A percentile compares a stretch with the other conserved stretches of the same genome.
Evolutionary conservation across 352 stramenopile species (phyloP).

Genomic region (Thalassiosira hispida): DNA sequence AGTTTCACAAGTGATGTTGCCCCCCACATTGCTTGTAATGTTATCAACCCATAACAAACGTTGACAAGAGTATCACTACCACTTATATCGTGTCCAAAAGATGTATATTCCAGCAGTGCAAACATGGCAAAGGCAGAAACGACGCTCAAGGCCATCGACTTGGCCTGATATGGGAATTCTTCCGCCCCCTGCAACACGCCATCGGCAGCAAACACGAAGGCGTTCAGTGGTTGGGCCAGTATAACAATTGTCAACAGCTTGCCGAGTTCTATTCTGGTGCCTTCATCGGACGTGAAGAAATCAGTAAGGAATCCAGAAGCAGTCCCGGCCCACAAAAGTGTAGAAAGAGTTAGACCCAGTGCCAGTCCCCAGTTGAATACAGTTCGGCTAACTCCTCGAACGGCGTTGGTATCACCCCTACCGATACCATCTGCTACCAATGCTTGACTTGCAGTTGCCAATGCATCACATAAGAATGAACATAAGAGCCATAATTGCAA

Average conservation of each 20-base stretch:
- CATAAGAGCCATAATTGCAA: conserved; percentile 83
- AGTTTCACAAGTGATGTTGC: conserved; percentile 76
- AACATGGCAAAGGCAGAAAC: conserved; percentile 60
- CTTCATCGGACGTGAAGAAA: conserved; percentile 72
- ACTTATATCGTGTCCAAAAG: conserved; percentile 20
- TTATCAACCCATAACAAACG: conserved; percentile 76
- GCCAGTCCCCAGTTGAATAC: conserved; percentile 72
- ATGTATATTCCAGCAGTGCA: conserved; percentile 48
- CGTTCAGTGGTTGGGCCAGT: conserved; percentile 78
- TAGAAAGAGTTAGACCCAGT: conserved; percentile 60
- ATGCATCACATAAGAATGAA: conserved; percentile 78
- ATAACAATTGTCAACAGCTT: conserved; percentile 75
- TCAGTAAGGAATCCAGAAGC: conserved; percentile 62
- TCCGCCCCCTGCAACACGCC: conserved; percentile 76
- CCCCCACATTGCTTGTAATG: conserved; percentile 73
- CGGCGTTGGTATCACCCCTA: conserved; percentile 44
- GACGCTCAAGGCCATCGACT: conserved; percentile 74
- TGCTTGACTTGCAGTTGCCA: conserved; percentile 74
- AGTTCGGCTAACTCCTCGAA: conserved; percentile 61
- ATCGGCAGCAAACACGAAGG: conserved; percentile 82
- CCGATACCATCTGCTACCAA: conserved; percentile 80
- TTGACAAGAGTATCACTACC: conserved; percentile 65
- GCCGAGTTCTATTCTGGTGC: conserved; percentile 57
- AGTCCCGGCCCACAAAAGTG: conserved; percentile 56
- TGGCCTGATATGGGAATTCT: conserved; percentile 80